Conservation (phyloP, 2,329 filamentous ascomycete genomes). For the Colletotrichum truncatum region DNA sequence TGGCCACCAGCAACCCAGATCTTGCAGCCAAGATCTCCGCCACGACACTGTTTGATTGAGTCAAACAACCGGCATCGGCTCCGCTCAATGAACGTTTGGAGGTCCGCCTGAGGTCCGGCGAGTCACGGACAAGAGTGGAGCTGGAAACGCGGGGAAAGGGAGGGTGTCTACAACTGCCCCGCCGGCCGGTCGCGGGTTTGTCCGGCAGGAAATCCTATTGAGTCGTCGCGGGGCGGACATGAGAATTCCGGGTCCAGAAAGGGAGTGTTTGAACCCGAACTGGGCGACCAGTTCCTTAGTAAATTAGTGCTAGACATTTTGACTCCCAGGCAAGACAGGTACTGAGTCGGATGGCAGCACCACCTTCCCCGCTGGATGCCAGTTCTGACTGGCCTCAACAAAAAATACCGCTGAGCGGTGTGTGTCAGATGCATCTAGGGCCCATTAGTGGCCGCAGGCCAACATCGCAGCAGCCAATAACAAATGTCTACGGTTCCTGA, state of each 20-base stretch:
- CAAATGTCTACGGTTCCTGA: background rate
- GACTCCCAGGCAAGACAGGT: background rate
- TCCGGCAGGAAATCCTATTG: background rate
- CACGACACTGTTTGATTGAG: background rate
- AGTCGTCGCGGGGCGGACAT: background rate
- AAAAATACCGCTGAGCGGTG: constrained; percentile 27
- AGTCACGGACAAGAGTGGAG: constrained; percentile 8
- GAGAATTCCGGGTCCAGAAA: background rate
- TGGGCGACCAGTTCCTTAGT: background rate
- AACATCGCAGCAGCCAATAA: constrained; percentile 1
- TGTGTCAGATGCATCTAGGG: constrained; percentile 30
- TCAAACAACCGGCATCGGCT: background rate
- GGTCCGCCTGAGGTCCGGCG: constrained; percentile 2
- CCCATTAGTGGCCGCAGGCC: constrained; percentile 24
- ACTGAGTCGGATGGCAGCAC: constrained; percentile 10
- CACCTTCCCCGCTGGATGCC: background rate
- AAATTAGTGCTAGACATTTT: background rate
- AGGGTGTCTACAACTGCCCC: background rate
- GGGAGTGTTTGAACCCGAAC: background rate
- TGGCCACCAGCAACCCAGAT: background rate
- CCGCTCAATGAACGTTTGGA: background rate
- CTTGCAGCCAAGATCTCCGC: background rate
- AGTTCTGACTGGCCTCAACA: constrained; percentile 24
- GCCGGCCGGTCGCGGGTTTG: constrained; percentile 12
- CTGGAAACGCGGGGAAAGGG: constrained; percentile 13